Conservation (phyloP, 208 protist species). For the Angomonas desouzai region DNA sequence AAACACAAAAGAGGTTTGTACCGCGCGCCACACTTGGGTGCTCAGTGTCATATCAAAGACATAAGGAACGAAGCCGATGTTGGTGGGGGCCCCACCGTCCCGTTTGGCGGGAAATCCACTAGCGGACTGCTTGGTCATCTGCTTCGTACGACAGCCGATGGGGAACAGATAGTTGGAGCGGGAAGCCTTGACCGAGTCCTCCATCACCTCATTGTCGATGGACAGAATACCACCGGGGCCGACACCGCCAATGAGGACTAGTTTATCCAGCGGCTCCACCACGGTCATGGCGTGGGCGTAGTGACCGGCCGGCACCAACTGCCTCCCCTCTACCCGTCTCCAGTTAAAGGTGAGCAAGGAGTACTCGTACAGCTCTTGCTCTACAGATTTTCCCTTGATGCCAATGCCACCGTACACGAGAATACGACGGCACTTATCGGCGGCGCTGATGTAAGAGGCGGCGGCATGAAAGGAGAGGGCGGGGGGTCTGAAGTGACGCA, state of each 20-base stretch:
- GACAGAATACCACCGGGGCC: constrained; percentile 42
- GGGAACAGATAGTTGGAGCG: constrained; percentile 29
- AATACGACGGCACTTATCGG: constrained; percentile 66
- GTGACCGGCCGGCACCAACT: constrained; percentile 66
- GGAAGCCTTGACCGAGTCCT: constrained; percentile 22
- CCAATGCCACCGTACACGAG: constrained; percentile 75
- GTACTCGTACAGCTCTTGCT: constrained; percentile 87
- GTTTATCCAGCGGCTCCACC: constrained; percentile 37
- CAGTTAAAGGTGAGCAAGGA: constrained; percentile 69
- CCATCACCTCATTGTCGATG: constrained; percentile 2
- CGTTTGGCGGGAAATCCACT: constrained; percentile 4
- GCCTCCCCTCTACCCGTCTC: constrained; percentile 69
- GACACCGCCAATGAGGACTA: constrained; percentile 76
- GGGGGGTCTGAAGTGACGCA: constrained; percentile 60
- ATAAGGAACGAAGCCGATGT: constrained; percentile 66
- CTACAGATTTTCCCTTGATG: constrained; percentile 19
- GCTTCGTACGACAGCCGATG: constrained; percentile 12
- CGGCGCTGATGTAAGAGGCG: constrained; percentile 45
- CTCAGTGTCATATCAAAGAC: constrained; percentile 80
- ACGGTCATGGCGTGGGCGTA: constrained; percentile 73
- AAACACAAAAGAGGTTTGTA: constrained; percentile 51
- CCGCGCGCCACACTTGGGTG: constrained; percentile 62
- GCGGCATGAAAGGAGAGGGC: constrained; percentile 62
- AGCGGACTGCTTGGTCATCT: not conserved
- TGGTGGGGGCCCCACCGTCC: not conserved